A percentile compares a stretch with the other conserved stretches of the same genome.
Evolutionary conservation across 1,139 yeast genomes (phyloP).

Genomic region (Pichiaceae sp.): DNA sequence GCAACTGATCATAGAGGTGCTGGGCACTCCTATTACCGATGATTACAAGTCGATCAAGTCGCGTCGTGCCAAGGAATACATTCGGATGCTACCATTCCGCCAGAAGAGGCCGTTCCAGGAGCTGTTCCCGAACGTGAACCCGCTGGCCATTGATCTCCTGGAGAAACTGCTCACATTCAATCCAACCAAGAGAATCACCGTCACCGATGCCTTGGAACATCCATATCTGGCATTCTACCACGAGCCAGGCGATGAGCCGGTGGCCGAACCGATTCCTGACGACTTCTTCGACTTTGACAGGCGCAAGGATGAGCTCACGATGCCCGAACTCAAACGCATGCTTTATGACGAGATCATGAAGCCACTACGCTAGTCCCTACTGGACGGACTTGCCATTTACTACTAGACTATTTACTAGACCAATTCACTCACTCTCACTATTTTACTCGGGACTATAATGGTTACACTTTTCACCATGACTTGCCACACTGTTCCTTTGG

Average conservation of each 20-base stretch:
- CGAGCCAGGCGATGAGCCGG: constrained; percentile 68
- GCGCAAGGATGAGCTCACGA: constrained; percentile 39
- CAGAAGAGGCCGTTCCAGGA: constrained; percentile 32
- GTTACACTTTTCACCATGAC: no score
- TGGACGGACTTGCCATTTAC: background rate
- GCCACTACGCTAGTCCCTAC: constrained; percentile 19
- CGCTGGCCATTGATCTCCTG: constrained; percentile 54
- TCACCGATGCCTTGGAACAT: constrained; percentile 56
- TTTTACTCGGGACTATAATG: no score
- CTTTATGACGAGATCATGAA: constrained; percentile 49
- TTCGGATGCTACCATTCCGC: constrained; percentile 49
- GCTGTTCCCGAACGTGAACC: constrained; percentile 40
- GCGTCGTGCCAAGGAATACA: constrained; percentile 53
- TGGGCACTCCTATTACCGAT: constrained; percentile 57
- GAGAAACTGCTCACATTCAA: constrained; percentile 53
- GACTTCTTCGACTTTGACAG: constrained; percentile 60
- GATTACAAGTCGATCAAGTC: constrained; percentile 52
- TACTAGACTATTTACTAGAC: background rate
- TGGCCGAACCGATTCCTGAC: constrained; percentile 44
- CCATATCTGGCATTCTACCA: constrained; percentile 61
- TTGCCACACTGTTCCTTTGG: background rate
- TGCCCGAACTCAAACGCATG: constrained; percentile 41
- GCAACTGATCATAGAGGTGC: constrained; percentile 47
- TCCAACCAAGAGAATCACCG: constrained; percentile 57
- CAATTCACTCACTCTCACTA: no score